Conservation (phyloP, 495 filamentous ascomycete species). For the Aspergillus cavernicola region DNA sequence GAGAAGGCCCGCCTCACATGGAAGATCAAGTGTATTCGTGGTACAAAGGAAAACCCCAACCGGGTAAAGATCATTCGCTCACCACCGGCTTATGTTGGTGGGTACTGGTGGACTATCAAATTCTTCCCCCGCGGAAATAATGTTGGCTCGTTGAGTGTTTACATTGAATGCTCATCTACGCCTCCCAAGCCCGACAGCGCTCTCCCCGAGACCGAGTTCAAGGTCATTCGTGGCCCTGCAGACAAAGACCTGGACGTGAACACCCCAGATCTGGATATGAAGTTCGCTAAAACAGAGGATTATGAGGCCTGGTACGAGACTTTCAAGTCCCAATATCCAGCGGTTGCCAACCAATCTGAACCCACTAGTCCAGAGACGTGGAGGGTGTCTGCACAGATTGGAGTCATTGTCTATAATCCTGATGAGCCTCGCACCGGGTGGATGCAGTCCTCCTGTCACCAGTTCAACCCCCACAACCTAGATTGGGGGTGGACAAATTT, state of each 20-base stretch:
- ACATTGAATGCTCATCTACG: slow-evolving; percentile 57
- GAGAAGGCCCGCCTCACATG: slow-evolving; percentile 57
- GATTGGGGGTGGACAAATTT: slow-evolving; percentile 71
- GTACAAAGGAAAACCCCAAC: slow-evolving; percentile 59
- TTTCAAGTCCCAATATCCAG: slow-evolving; percentile 31
- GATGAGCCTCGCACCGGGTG: slow-evolving; percentile 59
- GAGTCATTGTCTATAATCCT: slow-evolving; percentile 63
- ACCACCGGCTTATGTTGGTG: slow-evolving; percentile 53
- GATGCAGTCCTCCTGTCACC: slow-evolving; percentile 54
- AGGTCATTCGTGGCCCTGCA: slow-evolving; percentile 32
- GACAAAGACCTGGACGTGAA: slow-evolving; percentile 25
- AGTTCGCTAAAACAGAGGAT: slow-evolving; percentile 26
- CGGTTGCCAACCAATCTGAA: slow-evolving; percentile 10
- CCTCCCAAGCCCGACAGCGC: slow-evolving; percentile 38
- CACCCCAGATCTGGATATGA: slow-evolving; percentile 29
- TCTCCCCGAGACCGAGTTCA: slow-evolving; percentile 38
- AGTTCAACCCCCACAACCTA: slow-evolving; percentile 53
- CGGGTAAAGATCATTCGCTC: slow-evolving; percentile 57
- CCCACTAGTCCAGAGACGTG: slow-evolving; percentile 26
- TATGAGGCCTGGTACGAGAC: slow-evolving; percentile 30
- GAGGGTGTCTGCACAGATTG: slow-evolving; percentile 59
- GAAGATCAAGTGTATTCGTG: slow-evolving; percentile 57
- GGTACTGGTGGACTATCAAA: slow-evolving; percentile 67
- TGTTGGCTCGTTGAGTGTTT: slow-evolving; percentile 57
- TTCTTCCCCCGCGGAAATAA: slow-evolving; percentile 66